A percentile compares a stretch with the other conserved stretches of the same genome.
Evolutionary conservation across 371 early-diverging fungal species (phyloP).

Genomic region (Mortierella sp.): DNA sequence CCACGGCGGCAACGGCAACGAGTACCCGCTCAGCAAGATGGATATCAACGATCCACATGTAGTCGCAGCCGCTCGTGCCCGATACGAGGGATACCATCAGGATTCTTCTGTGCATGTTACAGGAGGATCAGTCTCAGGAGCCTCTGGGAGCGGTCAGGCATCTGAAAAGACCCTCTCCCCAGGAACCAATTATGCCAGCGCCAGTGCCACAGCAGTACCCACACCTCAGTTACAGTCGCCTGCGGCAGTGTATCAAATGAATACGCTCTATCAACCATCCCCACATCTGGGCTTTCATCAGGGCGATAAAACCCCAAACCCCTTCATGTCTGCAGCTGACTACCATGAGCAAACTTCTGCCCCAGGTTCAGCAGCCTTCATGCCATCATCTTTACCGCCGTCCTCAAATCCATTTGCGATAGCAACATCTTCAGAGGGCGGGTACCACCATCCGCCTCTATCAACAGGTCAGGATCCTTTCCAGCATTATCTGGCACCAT

Average conservation of each 20-base stretch:
- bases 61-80: background rate
- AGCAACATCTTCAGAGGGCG: background rate
- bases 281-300: background rate
- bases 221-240: slow-evolving; percentile 7
- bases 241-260: slow-evolving; percentile 1
- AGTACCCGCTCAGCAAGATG: slow-evolving; percentile 32
- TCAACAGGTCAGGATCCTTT: slow-evolving; percentile 14
- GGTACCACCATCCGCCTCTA: slow-evolving; percentile 10
- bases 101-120: background rate
- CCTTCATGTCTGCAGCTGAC: slow-evolving; percentile 30
- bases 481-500: slow-evolving; percentile 5
- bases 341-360: no score
- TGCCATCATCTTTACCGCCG: background rate
- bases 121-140: background rate
- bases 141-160: background rate
- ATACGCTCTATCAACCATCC: background rate
- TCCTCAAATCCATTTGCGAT: slow-evolving; percentile 23
- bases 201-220: background rate
- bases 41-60: slow-evolving; percentile 5
- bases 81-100: background rate
- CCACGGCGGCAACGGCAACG: slow-evolving; percentile 12
- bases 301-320: slow-evolving; percentile 18
- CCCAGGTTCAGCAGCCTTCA: background rate
- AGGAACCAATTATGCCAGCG: background rate
- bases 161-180: slow-evolving; percentile 1